Evolutionary conservation across 2,329 filamentous ascomycete species (phyloP).

Genomic region (Fusarium cicatricum): DNA sequence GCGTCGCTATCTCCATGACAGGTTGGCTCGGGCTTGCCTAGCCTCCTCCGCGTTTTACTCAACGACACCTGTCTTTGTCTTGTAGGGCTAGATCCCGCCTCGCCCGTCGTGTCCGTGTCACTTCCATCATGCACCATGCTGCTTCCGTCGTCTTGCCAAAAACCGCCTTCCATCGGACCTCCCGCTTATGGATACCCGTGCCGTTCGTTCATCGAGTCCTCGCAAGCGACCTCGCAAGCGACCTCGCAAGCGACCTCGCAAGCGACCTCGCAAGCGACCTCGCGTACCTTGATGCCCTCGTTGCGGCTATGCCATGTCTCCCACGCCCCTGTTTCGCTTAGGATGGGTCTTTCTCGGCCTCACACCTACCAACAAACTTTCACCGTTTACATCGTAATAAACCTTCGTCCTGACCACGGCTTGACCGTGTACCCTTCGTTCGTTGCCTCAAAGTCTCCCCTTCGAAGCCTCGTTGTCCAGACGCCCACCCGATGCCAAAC

Average conservation of each 20-base stretch:
- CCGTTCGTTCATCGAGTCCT: background rate
- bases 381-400: slow-evolving; percentile 27
- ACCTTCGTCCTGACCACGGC: slow-evolving; percentile 13
- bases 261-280: background rate
- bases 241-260: background rate
- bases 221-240: background rate
- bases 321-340: slow-evolving; percentile 7
- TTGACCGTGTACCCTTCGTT: slow-evolving; percentile 3
- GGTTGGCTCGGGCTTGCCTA: slow-evolving; percentile 16
- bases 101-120: slow-evolving; percentile 21
- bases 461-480: background rate
- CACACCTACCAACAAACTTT: slow-evolving; percentile 23
- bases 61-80: slow-evolving; percentile 13
- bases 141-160: slow-evolving; percentile 24
- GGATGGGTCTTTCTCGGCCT: slow-evolving; percentile 2
- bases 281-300: background rate
- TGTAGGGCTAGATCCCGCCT: slow-evolving; percentile 30
- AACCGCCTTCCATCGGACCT: slow-evolving; percentile 9
- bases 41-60: slow-evolving; percentile 26
- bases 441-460: background rate
- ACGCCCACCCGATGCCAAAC: background rate
- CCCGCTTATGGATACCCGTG: slow-evolving; percentile 4
- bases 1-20: slow-evolving; percentile 23
- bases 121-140: slow-evolving; percentile 21
- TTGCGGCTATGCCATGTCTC: background rate